Evolutionary conservation across 768 basidiomycete species (phyloP), one percentile per base, ranked within the genome.

Genomic region (Tylopilus vinaceipallidus): DNA sequence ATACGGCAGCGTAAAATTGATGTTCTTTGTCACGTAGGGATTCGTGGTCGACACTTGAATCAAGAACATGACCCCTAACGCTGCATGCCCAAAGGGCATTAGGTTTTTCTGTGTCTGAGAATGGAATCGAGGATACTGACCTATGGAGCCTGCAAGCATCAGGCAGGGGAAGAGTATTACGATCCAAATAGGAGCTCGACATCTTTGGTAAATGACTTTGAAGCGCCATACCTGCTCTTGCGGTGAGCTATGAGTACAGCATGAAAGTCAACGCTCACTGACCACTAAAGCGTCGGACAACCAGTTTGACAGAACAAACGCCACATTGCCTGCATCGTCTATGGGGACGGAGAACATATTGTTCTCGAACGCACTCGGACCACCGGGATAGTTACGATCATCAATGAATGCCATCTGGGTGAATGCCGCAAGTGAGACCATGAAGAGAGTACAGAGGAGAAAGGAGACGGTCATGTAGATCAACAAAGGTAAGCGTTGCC

Each of bases 311-410:
- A 54, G 24, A 16, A 43, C 49, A 29, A 29, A 12, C 27, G 27
- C 40, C 0, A 2, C 50, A 13, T 62, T 63, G 2, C 57, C 59
- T 2, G 29, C 7, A 13, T 50, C 13, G n/a, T 54, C 53, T 3
- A 61, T 20, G 17, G 64, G 64, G 16, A 58, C 52, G 12, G 53
- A 54, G 47, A 56, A 70, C 45, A 52, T 49, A 3, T 42, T 14
- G 8, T 49, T 45, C 17, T 58, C 58, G 29, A 50, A 71, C 9
- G 52, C 57, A 12, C 38, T 58, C 4, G 70, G 69, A 13, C 70
- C 70, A 2, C 67, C 67, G 0, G 63, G 63, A 29, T 59, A 70
- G 39, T 69, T 56, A 3, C 70, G 61, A 39, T 62, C 41, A 44
- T 71, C 62, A 36, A 71, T 60, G 44, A 69, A 70, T 0, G 58